Conservation (phyloP, 164 flowering plant species). For the Platanus orientalis region DNA sequence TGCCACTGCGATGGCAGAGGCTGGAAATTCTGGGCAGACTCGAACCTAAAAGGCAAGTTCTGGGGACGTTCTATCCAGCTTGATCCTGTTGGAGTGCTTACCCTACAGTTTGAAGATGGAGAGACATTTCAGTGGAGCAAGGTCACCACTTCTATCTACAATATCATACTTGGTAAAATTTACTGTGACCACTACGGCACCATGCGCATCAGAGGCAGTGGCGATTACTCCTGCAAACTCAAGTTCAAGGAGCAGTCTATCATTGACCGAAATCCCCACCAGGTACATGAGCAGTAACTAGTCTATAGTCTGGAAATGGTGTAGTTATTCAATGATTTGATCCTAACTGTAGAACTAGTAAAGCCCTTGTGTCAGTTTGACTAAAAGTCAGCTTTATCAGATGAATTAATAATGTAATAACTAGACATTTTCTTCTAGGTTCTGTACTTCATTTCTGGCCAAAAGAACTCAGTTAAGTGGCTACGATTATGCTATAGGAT, state of each 20-base stretch:
- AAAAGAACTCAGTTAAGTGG: too few relatives aligned
- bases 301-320: too few relatives aligned
- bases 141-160: conserved; percentile 97
- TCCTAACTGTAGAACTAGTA: too few relatives aligned
- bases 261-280: conserved; percentile 97
- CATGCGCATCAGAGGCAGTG: conserved; percentile 92
- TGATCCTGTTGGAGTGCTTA: conserved; percentile 92
- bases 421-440: too few relatives aligned
- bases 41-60: conserved; percentile 94
- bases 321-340: too few relatives aligned
- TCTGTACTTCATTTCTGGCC: too few relatives aligned
- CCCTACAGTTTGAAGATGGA: conserved; percentile 94
- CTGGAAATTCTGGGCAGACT: conserved; percentile 99
- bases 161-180: conserved; percentile 92
- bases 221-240: conserved; percentile 92
- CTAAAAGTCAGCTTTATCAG: too few relatives aligned
- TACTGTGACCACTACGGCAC: conserved; percentile 99
- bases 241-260: conserved; percentile 99
- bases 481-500: too few relatives aligned
- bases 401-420: too few relatives aligned
- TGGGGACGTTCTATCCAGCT: conserved; percentile 99
- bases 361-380: too few relatives aligned
- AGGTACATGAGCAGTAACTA: conserved; percentile 40
- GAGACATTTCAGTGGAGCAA: conserved; percentile 99
- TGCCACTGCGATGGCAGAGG: conserved; percentile 98